Evolutionary conservation across 148 eudicot genomes (phyloP), one percentile per base, ranked within the genome.

Genomic region (Suaeda aralocaspica): DNA sequence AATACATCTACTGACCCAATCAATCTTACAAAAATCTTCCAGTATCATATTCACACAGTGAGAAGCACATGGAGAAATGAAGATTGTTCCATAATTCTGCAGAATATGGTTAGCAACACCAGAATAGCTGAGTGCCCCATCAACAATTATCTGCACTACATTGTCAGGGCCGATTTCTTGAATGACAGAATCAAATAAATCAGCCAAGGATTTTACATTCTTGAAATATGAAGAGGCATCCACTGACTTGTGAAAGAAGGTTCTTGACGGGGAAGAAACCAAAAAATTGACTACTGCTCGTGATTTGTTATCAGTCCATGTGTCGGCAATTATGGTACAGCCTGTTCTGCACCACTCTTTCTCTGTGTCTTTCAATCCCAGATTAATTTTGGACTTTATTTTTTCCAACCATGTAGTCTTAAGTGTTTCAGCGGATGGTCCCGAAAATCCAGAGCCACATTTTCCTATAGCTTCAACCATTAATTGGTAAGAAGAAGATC

Each of bases 261-360:
- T 88, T 77, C 92, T 78, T 1, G 92, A 84, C n/a, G 98, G 98
- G 26, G 98, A 93, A n/a, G 98, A 88, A 78, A 91, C 89, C 34
- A 82, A 79, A 76, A 93, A 91, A 58, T 91, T 93, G 36, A 93
- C 86, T 66, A 93, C 29, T 62, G 96, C 98, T 75, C 82, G 89
- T 6, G 92, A 83, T 78, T 89, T 93, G 77, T 88, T 85, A 79
- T 93, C 98, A n/a, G 97, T 86, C 95, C 97, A 93, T 24, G 96
- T 87, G 72, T 93, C 92, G 33, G 89, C 92, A 60, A 91, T 81
- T 68, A 93, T 75, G n/a, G 98, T 93, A 75, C 98, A 93, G 49
- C 98, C 98, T 41, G 97, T 91, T 69, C 81, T 74, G 22, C 76
- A 75, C 98, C 96, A 93, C 79, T 93, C 98, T 79, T 84, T 91